Percentiles rank a stretch among this genome's conserved stretches.
phyloP scores from a whole-genome alignment of 2,329 filamentous ascomycete species.

The Microsporum audouinii region DNA sequence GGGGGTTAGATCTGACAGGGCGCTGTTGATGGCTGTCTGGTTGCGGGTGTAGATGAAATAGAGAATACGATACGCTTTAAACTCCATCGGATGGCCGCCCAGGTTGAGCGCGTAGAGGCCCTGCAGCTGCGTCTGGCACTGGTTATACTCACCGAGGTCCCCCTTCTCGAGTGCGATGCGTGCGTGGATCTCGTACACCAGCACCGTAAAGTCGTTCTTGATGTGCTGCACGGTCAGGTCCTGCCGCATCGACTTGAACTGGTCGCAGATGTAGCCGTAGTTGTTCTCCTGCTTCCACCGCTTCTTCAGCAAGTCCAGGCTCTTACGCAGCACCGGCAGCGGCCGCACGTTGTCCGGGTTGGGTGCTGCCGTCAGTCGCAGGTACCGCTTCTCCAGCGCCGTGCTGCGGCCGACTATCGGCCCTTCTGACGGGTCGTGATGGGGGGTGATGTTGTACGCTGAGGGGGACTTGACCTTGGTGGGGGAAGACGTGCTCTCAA shows the following conservation, averaged over 20 bases:
- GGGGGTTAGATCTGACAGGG: constrained; percentile 95
- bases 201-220: constrained; percentile 91
- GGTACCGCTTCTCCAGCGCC: constrained; percentile 81
- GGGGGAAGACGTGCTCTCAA: constrained; percentile 47
- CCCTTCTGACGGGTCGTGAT: constrained; percentile 32
- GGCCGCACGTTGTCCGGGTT: constrained; percentile 83
- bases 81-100: constrained; percentile 83
- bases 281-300: constrained; percentile 92
- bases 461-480: constrained; percentile 16
- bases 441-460: constrained; percentile 21
- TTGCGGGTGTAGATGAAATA: constrained; percentile 99
- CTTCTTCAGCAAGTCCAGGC: constrained; percentile 76
- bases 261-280: constrained; percentile 95
- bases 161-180: constrained; percentile 95
- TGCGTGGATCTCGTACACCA: constrained; percentile 93
- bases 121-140: constrained; percentile 96
- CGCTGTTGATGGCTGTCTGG: constrained; percentile 93
- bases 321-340: constrained; percentile 64
- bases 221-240: constrained; percentile 97
- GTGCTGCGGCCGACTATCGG: constrained; percentile 81
- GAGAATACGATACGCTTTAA: constrained; percentile 97
- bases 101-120: constrained; percentile 78
- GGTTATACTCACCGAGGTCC: constrained; percentile 99
- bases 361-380: constrained; percentile 82
- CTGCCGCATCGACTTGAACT: constrained; percentile 97